phyloP scores from a whole-genome alignment of 2,329 filamentous ascomycete species.

The Cordyceps fumosorosea region DNA sequence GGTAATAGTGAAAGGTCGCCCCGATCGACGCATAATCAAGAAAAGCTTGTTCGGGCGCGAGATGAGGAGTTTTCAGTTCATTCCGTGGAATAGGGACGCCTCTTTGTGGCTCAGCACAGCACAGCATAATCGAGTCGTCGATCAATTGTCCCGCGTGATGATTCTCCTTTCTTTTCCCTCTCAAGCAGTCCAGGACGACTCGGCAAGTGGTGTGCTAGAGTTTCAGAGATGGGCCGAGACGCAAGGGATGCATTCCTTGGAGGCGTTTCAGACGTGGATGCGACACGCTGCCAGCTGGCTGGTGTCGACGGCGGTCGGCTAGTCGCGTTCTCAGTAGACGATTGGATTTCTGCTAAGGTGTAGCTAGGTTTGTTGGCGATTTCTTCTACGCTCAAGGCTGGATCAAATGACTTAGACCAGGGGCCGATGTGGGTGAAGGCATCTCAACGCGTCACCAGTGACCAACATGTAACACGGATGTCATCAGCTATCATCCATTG shows the following conservation, averaged over 20 bases:
- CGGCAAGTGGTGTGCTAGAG: neutral
- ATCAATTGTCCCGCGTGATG: too few relatives aligned
- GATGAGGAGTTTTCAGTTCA: too few relatives aligned
- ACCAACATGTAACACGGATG: neutral
- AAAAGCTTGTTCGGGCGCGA: too few relatives aligned
- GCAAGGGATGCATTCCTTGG: neutral
- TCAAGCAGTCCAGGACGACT: too few relatives aligned
- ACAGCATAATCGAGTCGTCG: too few relatives aligned
- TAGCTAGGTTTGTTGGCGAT: neutral
- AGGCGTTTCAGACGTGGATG: neutral
- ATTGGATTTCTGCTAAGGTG: neutral
- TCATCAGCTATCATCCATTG: neutral
- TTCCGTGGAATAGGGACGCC: too few relatives aligned
- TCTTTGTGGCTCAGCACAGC: too few relatives aligned
- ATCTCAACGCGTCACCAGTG: neutral
- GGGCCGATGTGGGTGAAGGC: neutral
- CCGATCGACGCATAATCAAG: too few relatives aligned
- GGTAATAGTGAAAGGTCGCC: too few relatives aligned
- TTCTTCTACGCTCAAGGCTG: neutral
- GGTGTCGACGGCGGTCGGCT: neutral
- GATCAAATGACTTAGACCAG: neutral
- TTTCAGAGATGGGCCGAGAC: conserved; percentile 12
- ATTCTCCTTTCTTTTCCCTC: too few relatives aligned
- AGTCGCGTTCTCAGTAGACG: neutral
- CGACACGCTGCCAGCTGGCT: neutral